Percentiles rank a stretch among this genome's conserved stretches.
Evolutionary conservation across 768 basidiomycete genomes (phyloP).

Genomic region (Tylopilus felleus): DNA sequence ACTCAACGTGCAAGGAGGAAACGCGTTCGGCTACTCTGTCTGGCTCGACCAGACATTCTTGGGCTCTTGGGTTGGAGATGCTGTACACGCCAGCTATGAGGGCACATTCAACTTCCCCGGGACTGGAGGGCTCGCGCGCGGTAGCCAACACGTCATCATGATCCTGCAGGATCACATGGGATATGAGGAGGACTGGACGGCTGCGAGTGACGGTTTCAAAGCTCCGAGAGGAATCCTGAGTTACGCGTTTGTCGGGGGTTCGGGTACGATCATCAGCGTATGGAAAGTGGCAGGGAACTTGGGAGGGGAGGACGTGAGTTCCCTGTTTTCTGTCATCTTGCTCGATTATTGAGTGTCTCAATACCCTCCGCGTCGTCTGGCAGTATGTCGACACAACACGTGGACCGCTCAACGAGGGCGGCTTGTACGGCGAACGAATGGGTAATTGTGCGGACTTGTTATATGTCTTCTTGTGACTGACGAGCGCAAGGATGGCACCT

Average conservation of each 20-base stretch:
- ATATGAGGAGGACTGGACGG: conserved; percentile 43
- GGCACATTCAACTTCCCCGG: conserved; percentile 15
- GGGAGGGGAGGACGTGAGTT: conserved; percentile 43
- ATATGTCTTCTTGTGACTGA: conserved; percentile 1
- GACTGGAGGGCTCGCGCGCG: conserved; percentile 8
- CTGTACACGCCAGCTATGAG: conserved; percentile 11
- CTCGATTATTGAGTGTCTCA: not conserved
- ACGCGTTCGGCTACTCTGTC: conserved; percentile 47
- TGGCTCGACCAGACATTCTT: conserved; percentile 48
- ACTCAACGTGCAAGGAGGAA: conserved; percentile 41
- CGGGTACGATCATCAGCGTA: conserved; percentile 32
- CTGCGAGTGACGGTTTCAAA: conserved; percentile 46
- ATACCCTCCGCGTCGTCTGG: not conserved
- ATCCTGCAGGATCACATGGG: conserved; percentile 57
- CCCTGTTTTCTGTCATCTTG: not conserved
- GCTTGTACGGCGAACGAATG: conserved; percentile 53
- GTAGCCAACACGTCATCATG: conserved; percentile 42
- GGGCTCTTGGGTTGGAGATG: conserved; percentile 36
- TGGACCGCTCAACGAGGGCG: conserved; percentile 60
- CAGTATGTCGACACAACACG: conserved; percentile 48
- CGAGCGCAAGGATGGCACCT: conserved; percentile 46
- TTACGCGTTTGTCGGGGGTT: conserved; percentile 44
- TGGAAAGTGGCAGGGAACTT: conserved; percentile 55
- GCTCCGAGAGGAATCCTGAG: conserved; percentile 45
- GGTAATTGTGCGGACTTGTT: conserved; percentile 13